Evolutionary conservation across 176 grass and related monocot genomes (phyloP), one percentile per base, ranked within the genome.

Genomic region (Triticum monococcum): DNA sequence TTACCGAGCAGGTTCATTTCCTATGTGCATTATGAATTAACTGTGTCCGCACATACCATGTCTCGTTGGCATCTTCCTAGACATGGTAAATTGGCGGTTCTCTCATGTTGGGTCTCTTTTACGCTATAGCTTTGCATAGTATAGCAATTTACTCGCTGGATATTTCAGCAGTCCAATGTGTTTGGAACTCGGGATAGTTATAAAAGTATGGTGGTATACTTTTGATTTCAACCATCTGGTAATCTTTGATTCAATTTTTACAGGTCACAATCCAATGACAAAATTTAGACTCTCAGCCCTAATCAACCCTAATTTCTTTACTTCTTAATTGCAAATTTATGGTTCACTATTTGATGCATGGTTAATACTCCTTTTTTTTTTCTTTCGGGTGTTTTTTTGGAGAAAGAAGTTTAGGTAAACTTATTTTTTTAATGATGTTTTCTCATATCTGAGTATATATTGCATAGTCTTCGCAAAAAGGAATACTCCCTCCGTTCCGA

Each of bases 21-120:
- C 73, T 76, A 14, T 75, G 12, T 50, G 75, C 20, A 81, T 81
- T 84, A 17, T 16, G 23, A 80, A 66, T 67, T 79, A 57, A 6
- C 68, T 52, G 50, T 54, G 50, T 54, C 50, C 64, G 5, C 35
- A 33, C 64, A 35, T 84, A 48, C 12, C 20, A 38, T 69, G 35
- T 87, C 87, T 75, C 26, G 28, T 61, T 84, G 46, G 33, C 75
- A 79, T 84, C 35, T 84, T 75, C 75, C 33, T 32, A 75, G 36
- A 79, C 41, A 57, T 50, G 66, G 20, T 79, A 74, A 69, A 68
- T 46, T 24, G 33, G 66, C n/a, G 35, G 13, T 61, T 79, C 23
- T 72, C 70, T 25, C 52, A 31, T 71, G 75, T 7, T 78, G 30
- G 65, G 22, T 79, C 48, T 57, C 83, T 69, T 68, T 22, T 69